These are phyloP conservation scores for Colletotrichum tabaci DNA, from an alignment of 2,329 filamentous ascomycete genomes.

Conservation along the genomic window DNA sequence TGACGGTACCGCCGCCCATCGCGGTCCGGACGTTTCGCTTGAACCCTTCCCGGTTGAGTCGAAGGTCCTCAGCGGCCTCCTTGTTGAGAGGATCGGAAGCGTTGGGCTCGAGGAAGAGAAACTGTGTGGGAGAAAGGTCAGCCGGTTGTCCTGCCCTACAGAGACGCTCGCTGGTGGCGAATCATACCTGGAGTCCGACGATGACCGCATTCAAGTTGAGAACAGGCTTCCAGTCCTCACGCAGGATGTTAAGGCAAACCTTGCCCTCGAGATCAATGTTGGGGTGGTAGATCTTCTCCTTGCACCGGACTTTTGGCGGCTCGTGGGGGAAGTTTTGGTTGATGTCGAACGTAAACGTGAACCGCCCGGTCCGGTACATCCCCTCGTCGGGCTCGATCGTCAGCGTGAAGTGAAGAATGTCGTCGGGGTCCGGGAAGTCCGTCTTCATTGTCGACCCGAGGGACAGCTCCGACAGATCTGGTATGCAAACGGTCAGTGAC, in stretches of 20 bases:
- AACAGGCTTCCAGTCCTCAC: conserved; percentile 99
- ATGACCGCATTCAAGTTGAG: conserved; percentile 97
- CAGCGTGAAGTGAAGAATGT: conserved; percentile 87
- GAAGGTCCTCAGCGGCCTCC: conserved; percentile 94
- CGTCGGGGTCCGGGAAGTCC: conserved; percentile 85
- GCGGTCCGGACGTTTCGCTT: conserved; percentile 89
- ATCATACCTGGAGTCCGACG: conserved; percentile 85
- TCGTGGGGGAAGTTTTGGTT: conserved; percentile 97
- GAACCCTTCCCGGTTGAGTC: conserved; percentile 88
- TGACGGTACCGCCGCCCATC: conserved; percentile 86
- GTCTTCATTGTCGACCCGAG: conserved; percentile 86
- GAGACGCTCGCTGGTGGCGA: no score
- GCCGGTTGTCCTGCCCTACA: conserved; percentile 26
- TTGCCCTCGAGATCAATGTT: conserved; percentile 99
- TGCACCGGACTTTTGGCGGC: conserved; percentile 96
- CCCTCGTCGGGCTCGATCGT: conserved; percentile 89
- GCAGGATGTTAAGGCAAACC: conserved; percentile 95
- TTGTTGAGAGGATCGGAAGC: conserved; percentile 98
- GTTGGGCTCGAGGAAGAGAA: conserved; percentile 97
- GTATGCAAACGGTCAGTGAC: conserved; percentile 19
- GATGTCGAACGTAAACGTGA: conserved; percentile 93
- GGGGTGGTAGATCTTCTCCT: conserved; percentile 98
- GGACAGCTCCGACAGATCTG: conserved; percentile 86
- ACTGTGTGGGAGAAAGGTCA: conserved; percentile 66
- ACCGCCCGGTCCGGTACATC: conserved; percentile 89